Evolutionary conservation across 2,329 filamentous ascomycete genomes (phyloP).

Genomic region (Triangularia setosa): DNA sequence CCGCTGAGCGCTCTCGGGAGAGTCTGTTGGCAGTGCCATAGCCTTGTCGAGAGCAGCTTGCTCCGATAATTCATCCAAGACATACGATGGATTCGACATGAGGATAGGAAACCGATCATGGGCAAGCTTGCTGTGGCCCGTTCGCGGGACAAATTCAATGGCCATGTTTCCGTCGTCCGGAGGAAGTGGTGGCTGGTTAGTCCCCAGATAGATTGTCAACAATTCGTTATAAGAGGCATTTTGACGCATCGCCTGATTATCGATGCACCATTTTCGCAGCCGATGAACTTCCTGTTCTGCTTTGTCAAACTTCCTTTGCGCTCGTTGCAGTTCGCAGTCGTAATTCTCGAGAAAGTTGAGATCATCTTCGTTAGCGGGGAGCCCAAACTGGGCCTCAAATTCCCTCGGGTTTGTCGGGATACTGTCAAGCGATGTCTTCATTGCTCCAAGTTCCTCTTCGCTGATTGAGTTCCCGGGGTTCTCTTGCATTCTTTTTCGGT

Average conservation of each 20-base stretch:
- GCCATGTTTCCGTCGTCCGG: conserved; percentile 38
- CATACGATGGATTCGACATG: conserved; percentile 46
- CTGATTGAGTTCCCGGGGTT: conserved; percentile 28
- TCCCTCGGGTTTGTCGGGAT: conserved; percentile 22
- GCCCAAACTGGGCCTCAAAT: conserved; percentile 19
- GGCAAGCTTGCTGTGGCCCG: conserved; percentile 23
- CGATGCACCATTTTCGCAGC: conserved; percentile 39
- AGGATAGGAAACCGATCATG: conserved; percentile 43
- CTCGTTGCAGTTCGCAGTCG: conserved; percentile 33
- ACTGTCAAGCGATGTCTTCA: conserved; percentile 27
- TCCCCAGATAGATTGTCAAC: conserved; percentile 37
- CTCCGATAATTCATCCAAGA: conserved; percentile 42
- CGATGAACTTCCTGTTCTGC: conserved; percentile 33
- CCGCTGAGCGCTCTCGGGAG: conserved; percentile 33
- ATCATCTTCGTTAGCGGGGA: conserved; percentile 35
- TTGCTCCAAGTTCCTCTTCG: conserved; percentile 36
- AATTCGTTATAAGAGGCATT: conserved; percentile 38
- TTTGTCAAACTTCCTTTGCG: conserved; percentile 32
- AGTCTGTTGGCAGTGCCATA: conserved; percentile 34
- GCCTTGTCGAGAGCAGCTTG: conserved; percentile 39
- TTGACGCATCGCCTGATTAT: conserved; percentile 40
- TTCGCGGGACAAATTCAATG: conserved; percentile 29
- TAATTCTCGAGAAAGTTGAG: conserved; percentile 44
- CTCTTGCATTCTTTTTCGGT: conserved; percentile 19
- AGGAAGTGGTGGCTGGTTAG: conserved; percentile 20